These are phyloP conservation scores for Sugiyamaella novakii DNA, from an alignment of 1,139 yeast species.

Conservation along the genomic window DNA sequence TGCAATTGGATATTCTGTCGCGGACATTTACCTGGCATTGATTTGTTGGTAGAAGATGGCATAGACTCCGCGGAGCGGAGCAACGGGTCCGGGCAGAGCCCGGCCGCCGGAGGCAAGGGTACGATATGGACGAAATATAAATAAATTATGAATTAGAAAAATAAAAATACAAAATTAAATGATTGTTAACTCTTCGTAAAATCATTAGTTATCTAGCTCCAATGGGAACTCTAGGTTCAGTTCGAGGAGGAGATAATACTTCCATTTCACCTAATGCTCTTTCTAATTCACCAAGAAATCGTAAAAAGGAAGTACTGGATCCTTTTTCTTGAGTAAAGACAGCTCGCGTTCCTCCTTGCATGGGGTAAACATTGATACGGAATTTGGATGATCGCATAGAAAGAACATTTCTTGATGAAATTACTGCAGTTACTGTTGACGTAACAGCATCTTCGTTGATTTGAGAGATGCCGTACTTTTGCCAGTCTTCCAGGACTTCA, in stretches of 20 bases:
- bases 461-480: slow-evolving; percentile 41
- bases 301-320: slow-evolving; percentile 36
- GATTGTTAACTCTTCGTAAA: no score
- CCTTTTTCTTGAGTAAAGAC: slow-evolving; percentile 39
- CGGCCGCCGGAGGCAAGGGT: no score
- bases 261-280: slow-evolving; percentile 27
- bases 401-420: slow-evolving; percentile 42
- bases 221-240: slow-evolving; percentile 19
- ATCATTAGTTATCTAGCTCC: slow-evolving; percentile 13
- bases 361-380: slow-evolving; percentile 34
- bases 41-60: no score
- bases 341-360: slow-evolving; percentile 34
- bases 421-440: slow-evolving; percentile 38
- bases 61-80: no score
- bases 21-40: no score
- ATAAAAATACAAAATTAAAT: no score
- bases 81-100: no score
- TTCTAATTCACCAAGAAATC: slow-evolving; percentile 41
- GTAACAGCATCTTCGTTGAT: slow-evolving; percentile 34
- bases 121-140: no score
- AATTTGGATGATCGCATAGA: slow-evolving; percentile 40
- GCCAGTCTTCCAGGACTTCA: slow-evolving; percentile 42
- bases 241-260: slow-evolving; percentile 25
- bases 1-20: no score
- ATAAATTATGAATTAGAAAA: no score